phyloP scores from a whole-genome alignment of 176 grass and related monocot genomes.

The Phoenix dactylifera region DNA sequence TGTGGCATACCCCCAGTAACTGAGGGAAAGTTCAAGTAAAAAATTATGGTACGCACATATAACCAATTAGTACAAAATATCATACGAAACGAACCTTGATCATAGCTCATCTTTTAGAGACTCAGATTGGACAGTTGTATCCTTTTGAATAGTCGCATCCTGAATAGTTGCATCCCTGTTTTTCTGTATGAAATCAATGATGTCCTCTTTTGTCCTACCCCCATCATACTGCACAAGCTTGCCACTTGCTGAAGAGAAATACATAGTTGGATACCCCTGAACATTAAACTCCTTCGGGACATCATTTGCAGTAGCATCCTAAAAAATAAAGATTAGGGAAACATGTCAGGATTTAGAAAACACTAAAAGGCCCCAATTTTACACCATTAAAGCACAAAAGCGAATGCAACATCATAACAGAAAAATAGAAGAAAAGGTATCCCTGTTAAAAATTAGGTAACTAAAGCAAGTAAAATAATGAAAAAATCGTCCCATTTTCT shows the following conservation, averaged over 20 bases:
- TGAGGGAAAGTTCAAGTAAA: too few relatives aligned
- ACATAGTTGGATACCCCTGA: constrained; percentile 53
- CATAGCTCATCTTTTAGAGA: constrained; percentile 69
- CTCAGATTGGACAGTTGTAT: constrained; percentile 12
- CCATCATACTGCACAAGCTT: constrained; percentile 39
- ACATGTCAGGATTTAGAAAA: too few relatives aligned
- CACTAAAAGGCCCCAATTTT: too few relatives aligned
- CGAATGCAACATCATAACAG: background rate
- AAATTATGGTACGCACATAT: too few relatives aligned
- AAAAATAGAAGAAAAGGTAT: too few relatives aligned
- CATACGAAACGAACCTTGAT: constrained; percentile 19
- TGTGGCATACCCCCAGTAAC: too few relatives aligned
- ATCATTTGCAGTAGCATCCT: constrained; percentile 74
- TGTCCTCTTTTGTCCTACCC: constrained; percentile 29
- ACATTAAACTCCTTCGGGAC: constrained; percentile 46
- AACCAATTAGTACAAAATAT: background rate
- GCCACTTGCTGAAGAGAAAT: constrained; percentile 54
- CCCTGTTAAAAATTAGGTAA: too few relatives aligned
- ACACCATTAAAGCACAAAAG: too few relatives aligned
- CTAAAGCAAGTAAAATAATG: too few relatives aligned
- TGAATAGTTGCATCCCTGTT: constrained; percentile 32
- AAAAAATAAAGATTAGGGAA: constrained; percentile 4
- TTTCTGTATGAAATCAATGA: constrained; percentile 59
- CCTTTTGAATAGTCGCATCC: constrained; percentile 13
- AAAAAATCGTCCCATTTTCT: too few relatives aligned